A percentile compares a stretch with the other conserved stretches of the same genome.
Conservation (phyloP, 768 basidiomycete genomes). For the Phylloporus sp. region DNA sequence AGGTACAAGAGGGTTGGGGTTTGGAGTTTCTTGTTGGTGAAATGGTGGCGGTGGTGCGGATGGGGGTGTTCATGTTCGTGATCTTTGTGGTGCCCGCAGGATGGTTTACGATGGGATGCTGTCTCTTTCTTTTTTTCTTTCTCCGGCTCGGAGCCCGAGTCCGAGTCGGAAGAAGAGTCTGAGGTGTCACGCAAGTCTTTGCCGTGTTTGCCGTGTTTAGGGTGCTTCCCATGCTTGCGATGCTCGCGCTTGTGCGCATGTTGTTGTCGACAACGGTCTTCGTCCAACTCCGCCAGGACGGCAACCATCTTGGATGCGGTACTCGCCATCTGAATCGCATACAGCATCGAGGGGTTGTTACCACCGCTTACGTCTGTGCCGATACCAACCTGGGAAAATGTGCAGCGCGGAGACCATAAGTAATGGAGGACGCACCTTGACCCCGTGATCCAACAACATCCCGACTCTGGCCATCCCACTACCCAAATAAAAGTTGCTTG, state of each 20-base stretch:
- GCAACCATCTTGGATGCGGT: constrained; percentile 72
- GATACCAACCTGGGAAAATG: constrained; percentile 62
- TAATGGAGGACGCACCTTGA: constrained; percentile 54
- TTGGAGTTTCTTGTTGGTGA: constrained; percentile 56
- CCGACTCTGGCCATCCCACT: constrained; percentile 81
- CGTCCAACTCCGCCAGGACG: constrained; percentile 34
- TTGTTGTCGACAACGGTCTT: constrained; percentile 2
- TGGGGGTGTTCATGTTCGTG: not conserved
- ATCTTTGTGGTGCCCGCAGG: not conserved
- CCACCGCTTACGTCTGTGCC: constrained; percentile 92
- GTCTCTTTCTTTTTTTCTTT: not conserved
- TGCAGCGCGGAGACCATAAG: not conserved
- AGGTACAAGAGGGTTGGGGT: constrained; percentile 75
- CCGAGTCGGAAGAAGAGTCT: not conserved
- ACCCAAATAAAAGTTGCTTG: constrained; percentile 84
- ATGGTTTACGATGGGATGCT: not conserved
- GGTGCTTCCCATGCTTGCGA: not conserved
- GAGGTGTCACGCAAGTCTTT: not conserved
- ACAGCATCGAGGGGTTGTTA: constrained; percentile 72
- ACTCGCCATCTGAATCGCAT: constrained; percentile 67
- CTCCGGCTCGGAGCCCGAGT: not conserved
- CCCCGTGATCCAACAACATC: constrained; percentile 66
- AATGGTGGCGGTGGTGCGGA: constrained; percentile 19
- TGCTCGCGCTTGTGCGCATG: not conserved
- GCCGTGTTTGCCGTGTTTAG: not conserved